A percentile compares a stretch with the other conserved stretches of the same genome.
phyloP scores from a whole-genome alignment of 1,284 basidiomycete species.

The Leccinum subspadiceum region DNA sequence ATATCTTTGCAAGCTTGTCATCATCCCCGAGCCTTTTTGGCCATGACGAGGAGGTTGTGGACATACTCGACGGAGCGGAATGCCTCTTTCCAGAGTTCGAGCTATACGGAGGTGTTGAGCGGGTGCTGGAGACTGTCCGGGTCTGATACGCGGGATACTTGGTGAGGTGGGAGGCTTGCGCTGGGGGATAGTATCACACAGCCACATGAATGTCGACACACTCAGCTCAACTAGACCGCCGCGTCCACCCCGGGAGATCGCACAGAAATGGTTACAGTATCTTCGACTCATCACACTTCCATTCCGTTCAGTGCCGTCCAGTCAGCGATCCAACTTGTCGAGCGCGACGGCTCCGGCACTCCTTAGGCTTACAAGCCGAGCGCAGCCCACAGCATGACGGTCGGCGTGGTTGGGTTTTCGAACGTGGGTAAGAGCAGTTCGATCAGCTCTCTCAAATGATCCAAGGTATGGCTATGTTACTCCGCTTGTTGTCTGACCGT shows the following conservation, averaged over 20 bases:
- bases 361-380: slow-evolving; percentile 71
- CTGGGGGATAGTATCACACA: too few species aligned
- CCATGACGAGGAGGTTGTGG: too few species aligned
- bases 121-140: too few species aligned
- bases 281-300: slow-evolving; percentile 66
- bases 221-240: too few species aligned
- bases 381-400: slow-evolving; percentile 70
- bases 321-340: slow-evolving; percentile 78
- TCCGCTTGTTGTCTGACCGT: slow-evolving; percentile 14
- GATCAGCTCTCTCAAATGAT: slow-evolving; percentile 92
- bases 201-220: too few species aligned
- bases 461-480: slow-evolving; percentile 53
- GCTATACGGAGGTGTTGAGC: too few species aligned
- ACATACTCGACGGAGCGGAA: too few species aligned
- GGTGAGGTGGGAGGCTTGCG: too few species aligned
- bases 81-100: too few species aligned
- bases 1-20: too few species aligned
- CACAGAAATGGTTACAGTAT: slow-evolving; percentile 88
- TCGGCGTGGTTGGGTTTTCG: slow-evolving; percentile 95
- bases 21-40: too few species aligned
- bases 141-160: too few species aligned
- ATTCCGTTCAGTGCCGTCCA: slow-evolving; percentile 3
- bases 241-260: slow-evolving; percentile 51
- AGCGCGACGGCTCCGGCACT: slow-evolving; percentile 79
- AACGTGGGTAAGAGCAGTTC: slow-evolving; percentile 97